Evolutionary conservation across 202 grass and related monocot species (phyloP).

Genomic region (Panicum virgatum): DNA sequence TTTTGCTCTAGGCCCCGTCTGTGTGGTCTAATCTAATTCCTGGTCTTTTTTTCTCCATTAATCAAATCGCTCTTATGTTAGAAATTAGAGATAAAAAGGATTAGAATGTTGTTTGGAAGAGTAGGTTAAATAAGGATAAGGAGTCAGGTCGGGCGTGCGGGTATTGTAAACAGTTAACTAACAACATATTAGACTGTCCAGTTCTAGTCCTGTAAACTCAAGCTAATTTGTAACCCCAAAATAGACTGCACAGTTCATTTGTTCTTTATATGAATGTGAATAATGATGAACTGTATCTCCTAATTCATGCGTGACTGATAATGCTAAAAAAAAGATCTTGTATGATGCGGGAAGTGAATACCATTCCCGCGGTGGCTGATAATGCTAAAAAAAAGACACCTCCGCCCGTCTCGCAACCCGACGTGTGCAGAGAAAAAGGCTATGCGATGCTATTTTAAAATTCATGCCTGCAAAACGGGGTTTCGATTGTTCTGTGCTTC

Average conservation of each 20-base stretch:
- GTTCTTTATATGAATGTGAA: neutral
- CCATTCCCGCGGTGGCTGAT: no score
- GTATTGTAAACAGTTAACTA: neutral
- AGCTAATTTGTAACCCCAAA: neutral
- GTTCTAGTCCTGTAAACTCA: constrained; percentile 2
- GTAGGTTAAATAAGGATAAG: constrained; percentile 31
- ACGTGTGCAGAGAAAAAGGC: no score
- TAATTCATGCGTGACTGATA: no score
- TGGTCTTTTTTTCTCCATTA: neutral
- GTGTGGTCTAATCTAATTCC: constrained; percentile 65
- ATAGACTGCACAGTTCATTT: neutral
- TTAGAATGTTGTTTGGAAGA: constrained; percentile 1
- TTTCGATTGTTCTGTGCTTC: neutral
- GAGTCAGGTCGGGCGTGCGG: neutral
- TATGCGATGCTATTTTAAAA: neutral
- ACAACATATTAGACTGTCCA: neutral
- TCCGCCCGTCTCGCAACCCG: no score
- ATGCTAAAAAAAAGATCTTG: no score
- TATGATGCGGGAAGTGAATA: no score
- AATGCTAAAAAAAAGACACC: no score
- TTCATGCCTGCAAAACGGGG: neutral
- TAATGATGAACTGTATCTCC: neutral
- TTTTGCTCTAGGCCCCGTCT: constrained; percentile 91
- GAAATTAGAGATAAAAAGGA: neutral
- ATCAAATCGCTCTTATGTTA: neutral